Evolutionary conservation across 805 yeast species (phyloP), one percentile per base, ranked within the genome.

Genomic region (Candida khao-thaluensis): DNA sequence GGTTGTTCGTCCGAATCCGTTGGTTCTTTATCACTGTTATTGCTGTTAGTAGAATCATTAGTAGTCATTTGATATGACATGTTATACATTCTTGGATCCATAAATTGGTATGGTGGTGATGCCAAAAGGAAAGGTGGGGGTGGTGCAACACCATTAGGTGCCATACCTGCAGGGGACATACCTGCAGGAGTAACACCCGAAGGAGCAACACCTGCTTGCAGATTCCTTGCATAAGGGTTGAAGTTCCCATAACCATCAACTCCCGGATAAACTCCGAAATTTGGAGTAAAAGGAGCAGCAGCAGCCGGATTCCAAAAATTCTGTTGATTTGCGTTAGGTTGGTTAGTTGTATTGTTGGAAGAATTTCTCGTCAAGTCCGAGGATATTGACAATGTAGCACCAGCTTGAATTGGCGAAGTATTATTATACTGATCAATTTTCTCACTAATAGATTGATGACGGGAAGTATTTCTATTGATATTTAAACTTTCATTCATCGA

Each of bases 241-340:
- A 15, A 15, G 18, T 30, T 20, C 3, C 26, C 18, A 26, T 29
- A 25, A 21, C 26, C 43, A 18, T 26, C 38, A 16, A 24, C 57
- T 3, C 26, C 35, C 17, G 51, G 62, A 17, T 32, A 32, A 15
- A n/a, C n/a, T n/a, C n/a, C n/a, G 10, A 38, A 41, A 20, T 47
- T 28, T 16, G 86, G 85, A 10, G 76, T 75, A 53, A 81, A 81
- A 1, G 82, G 62, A 7, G 79, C 60, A 3, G 84, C 81, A 14
- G 81, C 63, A 5, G 82, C 84, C 0, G 85, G 84, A 54, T 79
- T 79, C 86, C 86, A 81, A 7, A 22, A n/a, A 33, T 33, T 32
- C 4, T 17, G 37, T 18, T 17, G 24, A 25, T 30, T 17, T 3
- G 4, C 10, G 18, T 20, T 7, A 6, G 11, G 16, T 17, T 36